Base-by-base conservation (phyloP, 305 asterid genomes). In the Petunia hybrid region DNA sequence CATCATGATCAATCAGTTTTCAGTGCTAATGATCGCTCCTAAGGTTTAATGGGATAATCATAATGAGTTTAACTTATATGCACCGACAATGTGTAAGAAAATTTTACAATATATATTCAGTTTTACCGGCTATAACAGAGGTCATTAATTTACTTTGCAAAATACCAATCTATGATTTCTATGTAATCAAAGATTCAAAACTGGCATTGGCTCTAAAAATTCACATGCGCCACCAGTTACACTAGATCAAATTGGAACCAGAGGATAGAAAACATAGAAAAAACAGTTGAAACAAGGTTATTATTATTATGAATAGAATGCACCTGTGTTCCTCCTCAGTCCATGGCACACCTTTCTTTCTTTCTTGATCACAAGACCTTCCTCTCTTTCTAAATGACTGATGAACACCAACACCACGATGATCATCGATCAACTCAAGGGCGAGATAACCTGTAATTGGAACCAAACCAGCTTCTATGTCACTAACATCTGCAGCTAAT, bases 321-420 rank as follows among this genome's bases (percentile, higher is more conserved):
- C 57, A 94, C 98, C 97, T 92, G 89, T 95, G 99, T 74, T 95
- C 99, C 0, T 95, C 98, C 69, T 93, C 94, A 0, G 98, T 94
- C 98, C 98, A 94, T 0, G 98, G 97, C 1, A 93, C 92, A 68
- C 99, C 95, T 80, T 91, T 93, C 73, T 86, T 93, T n/a, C 97
- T 85, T 82, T 95, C 98, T 42, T 92, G 99, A 85, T 95, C 94
- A 62, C 69, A 70, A 60, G 74, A 69, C 69, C 90, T 86, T 6
- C 88, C 87, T 68, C 92, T 84, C 87, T 90, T 93, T 84, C 91
- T 86, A 55, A 59, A 87, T 51, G 79, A 81, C 56, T 89, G 87
- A 70, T 89, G 87, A 70, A 91, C 85, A 45, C 85, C 79, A 76
- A 81, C 22, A 56, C 14, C 7, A 14, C 4, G 61, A 14, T 13